Base-by-base conservation (phyloP, 2,329 filamentous ascomycete species). In the Dactylella cylindrospora region DNA sequence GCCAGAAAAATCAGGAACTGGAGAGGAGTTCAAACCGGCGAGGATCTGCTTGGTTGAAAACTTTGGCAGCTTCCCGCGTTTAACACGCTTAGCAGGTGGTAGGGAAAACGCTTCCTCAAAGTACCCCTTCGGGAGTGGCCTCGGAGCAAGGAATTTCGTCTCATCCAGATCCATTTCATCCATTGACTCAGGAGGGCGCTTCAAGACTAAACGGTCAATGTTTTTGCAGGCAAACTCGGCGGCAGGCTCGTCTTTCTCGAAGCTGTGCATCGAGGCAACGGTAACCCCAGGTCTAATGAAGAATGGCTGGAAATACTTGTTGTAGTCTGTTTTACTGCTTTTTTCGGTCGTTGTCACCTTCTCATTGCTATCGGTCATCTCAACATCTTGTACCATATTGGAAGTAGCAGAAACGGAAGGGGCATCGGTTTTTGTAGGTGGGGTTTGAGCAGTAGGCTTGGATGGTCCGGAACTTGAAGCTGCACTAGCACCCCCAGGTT, bases 221-320 rank as follows among this genome's bases (percentile, higher is more conserved):
- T 57, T 9, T 40, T 55, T 60, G 82, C 76, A 1, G 15, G 23
- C 9, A 10, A 36, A n/a, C 9, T 20, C 8, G 3, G 20, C 20
- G 3, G 41, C 29, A 13, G 8, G 28, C 7, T 78, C 70, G 66
- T 88, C 83, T 71, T 84, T 77, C 31, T 77, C 71, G 22, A 81
- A 81, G 2, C 75, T 76, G 41, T 77, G 74, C 1, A 68, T 67
- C 0, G 79, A 77, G 0, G 90, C 89, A 47, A 96, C 67, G n/a
- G 74, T 80, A 1, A 88, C 86, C 68, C 88, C 80, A 2, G 83
- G 78, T 57, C 88, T 85, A 38, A 93, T 70, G 65, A 86, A 90
- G 72, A 96, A 97, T 0, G 87, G 84, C 25, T 89, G 80, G 69
- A 97, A 97, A 28, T 79, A 76, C 66, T 82, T 83, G 13, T 86